Evolutionary conservation across 2,329 filamentous ascomycete genomes (phyloP).

Genomic region (Calonectria pteridis): DNA sequence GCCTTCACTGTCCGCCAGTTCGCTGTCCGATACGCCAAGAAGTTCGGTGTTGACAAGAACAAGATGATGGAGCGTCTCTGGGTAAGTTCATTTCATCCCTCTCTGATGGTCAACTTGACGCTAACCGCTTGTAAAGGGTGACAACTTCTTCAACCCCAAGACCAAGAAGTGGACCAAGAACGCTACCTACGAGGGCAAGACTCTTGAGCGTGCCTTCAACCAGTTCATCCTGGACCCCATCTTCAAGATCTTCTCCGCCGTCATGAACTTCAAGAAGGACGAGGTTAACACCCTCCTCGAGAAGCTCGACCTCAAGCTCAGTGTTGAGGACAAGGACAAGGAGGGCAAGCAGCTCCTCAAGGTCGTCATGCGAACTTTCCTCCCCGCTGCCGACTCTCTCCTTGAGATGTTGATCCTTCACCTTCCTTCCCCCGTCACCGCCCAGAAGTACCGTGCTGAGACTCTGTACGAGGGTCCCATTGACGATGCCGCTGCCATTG

Average conservation of each 20-base stretch:
- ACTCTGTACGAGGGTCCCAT: constrained; percentile 97
- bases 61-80: constrained; percentile 99
- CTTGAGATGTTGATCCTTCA: constrained; percentile 99
- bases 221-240: constrained; percentile 99
- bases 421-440: constrained; percentile 93
- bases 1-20: constrained; percentile 99
- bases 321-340: constrained; percentile 86
- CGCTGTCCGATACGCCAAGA: constrained; percentile 96
- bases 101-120: neutral
- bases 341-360: constrained; percentile 99
- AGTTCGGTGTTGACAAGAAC: constrained; percentile 99
- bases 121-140: constrained; percentile 66
- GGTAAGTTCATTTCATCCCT: constrained; percentile 66
- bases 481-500: constrained; percentile 93
- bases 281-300: constrained; percentile 85
- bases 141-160: constrained; percentile 99
- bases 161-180: constrained; percentile 99
- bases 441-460: constrained; percentile 98
- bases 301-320: constrained; percentile 96
- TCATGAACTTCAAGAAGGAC: constrained; percentile 99
- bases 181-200: constrained; percentile 85
- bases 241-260: constrained; percentile 96
- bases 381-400: constrained; percentile 97
- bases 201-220: constrained; percentile 98
- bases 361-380: constrained; percentile 98